Percentiles rank a stretch among this genome's conserved stretches.
Conservation (phyloP, 306 rosid genomes). For the Gleditsia sinensis region DNA sequence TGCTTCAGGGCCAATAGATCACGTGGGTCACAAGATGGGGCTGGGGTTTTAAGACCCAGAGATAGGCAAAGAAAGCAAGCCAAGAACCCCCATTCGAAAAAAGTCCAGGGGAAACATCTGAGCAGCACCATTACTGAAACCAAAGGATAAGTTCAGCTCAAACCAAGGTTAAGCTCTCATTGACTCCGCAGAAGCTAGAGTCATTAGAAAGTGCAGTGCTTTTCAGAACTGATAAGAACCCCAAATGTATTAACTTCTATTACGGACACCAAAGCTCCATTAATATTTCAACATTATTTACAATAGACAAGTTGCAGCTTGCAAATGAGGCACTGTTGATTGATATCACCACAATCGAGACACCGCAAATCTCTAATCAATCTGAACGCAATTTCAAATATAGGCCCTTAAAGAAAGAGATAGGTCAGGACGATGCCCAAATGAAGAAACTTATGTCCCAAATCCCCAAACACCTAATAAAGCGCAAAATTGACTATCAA, state of each 20-base stretch:
- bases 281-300: slow-evolving; percentile 11
- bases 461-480: slow-evolving; percentile 48
- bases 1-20: slow-evolving; percentile 66
- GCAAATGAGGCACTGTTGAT: no score
- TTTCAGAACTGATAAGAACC: slow-evolving; percentile 33
- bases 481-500: slow-evolving; percentile 48
- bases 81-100: slow-evolving; percentile 49
- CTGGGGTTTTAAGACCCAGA: slow-evolving; percentile 39
- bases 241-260: slow-evolving; percentile 41
- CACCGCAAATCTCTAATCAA: slow-evolving; percentile 32
- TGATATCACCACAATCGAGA: no score
- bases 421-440: slow-evolving; percentile 24
- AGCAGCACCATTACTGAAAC: slow-evolving; percentile 48
- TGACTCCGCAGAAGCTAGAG: slow-evolving; percentile 30
- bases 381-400: slow-evolving; percentile 31
- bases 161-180: slow-evolving; percentile 46
- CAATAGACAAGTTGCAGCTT: no score
- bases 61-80: slow-evolving; percentile 53
- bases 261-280: background rate
- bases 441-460: slow-evolving; percentile 45
- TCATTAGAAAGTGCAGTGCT: slow-evolving; percentile 20
- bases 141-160: slow-evolving; percentile 40
- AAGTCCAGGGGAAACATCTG: slow-evolving; percentile 41
- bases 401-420: slow-evolving; percentile 34
- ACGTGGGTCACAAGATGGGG: slow-evolving; percentile 49